Evolutionary conservation across 2,329 filamentous ascomycete species (phyloP).

Genomic region (Tolypocladium guangdongense): DNA sequence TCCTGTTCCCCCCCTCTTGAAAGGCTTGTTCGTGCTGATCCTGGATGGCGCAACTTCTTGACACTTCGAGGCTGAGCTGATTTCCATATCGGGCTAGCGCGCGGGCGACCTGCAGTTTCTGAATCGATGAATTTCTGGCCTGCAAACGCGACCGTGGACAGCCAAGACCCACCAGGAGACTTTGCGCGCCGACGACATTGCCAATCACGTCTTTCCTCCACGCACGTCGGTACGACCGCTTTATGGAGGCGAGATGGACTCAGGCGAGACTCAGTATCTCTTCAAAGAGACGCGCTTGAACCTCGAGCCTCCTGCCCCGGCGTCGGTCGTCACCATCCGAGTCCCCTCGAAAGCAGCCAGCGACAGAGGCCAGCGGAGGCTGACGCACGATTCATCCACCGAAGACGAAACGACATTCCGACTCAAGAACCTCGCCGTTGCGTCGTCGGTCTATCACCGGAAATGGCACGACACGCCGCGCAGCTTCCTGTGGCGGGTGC

Average conservation of each 20-base stretch:
- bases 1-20: neutral
- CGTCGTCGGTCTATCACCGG: slow-evolving; percentile 78
- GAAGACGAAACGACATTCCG: slow-evolving; percentile 69
- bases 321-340: slow-evolving; percentile 59
- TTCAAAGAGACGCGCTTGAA: slow-evolving; percentile 84
- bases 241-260: slow-evolving; percentile 60
- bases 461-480: slow-evolving; percentile 64
- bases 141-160: slow-evolving; percentile 17
- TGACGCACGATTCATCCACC: slow-evolving; percentile 19
- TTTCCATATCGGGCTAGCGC: slow-evolving; percentile 26
- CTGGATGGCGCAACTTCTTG: neutral
- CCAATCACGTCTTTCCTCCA: slow-evolving; percentile 4
- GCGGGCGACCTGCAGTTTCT: slow-evolving; percentile 10
- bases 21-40: slow-evolving; percentile 2
- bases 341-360: slow-evolving; percentile 45
- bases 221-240: slow-evolving; percentile 11
- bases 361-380: slow-evolving; percentile 31
- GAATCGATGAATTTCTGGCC: slow-evolving; percentile 19
- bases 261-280: slow-evolving; percentile 50
- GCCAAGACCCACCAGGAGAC: slow-evolving; percentile 7
- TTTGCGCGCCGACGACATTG: neutral
- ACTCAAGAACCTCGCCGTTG: slow-evolving; percentile 59
- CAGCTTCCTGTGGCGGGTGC: slow-evolving; percentile 81
- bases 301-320: slow-evolving; percentile 60
- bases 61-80: slow-evolving; percentile 14